Evolutionary conservation across 768 basidiomycete genomes (phyloP), one percentile per base, ranked within the genome.

Genomic region (Leccinum aurantiacum): DNA sequence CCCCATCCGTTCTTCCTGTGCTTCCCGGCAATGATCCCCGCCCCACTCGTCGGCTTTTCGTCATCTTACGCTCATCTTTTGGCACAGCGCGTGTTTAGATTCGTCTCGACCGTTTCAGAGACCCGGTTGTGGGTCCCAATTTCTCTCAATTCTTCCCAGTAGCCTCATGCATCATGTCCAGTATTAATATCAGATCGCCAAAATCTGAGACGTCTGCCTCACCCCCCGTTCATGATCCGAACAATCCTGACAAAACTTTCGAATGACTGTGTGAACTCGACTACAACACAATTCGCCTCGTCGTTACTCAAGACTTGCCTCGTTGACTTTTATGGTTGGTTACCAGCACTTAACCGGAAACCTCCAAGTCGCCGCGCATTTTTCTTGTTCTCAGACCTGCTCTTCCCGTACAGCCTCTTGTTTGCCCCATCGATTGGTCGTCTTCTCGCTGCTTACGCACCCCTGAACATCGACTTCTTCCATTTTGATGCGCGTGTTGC

Each of bases 401-500:
- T 19, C 8, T 60, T 60, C 38, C 13, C 37, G 69, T 65, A 71
- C 68, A 68, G 69, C 69, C 69, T 64, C 59, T 60, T 56, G 61
- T 66, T 61, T 65, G 57, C 38, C 53, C 65, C 48, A 62, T 59
- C 57, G 61, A 64, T 66, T 41, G 44, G 5, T 61, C 53, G 53
- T 46, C 62, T 69, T 71, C 65, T 59, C 49, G 60, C 49, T 51
- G 55, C 46, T 29, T 31, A 62, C 56, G 60, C 56, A 60, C 63
- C 68, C 68, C 72, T 75, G 69, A 61, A 63, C 59, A 62, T 63
- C 60, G 54, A 49, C 46, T 62, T 46, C 72, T 75, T 73, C 72
- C 72, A 73, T 73, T 73, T 51, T 73, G 72, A 73, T 73, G 74
- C 74, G 72, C 72, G 74, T 73, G 72, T 72, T 69, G 51, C 53